These are phyloP conservation scores for Scleroderma citrinum DNA, from an alignment of 768 basidiomycete genomes.

Conservation along the genomic window DNA sequence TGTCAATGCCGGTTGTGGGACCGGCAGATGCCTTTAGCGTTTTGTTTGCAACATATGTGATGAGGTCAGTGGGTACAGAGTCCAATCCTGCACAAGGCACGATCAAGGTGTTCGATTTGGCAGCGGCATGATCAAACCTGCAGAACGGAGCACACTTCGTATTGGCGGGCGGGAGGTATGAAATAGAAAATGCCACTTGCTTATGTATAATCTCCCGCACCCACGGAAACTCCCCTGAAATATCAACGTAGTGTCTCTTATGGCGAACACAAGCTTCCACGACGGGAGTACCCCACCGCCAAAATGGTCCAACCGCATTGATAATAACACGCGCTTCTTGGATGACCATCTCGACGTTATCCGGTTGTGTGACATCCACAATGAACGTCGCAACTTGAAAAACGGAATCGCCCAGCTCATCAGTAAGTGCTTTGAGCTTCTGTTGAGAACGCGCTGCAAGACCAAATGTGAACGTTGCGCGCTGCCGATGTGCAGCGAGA, in stretches of 20 bases:
- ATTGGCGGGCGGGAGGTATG: no score
- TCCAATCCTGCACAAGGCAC: conserved; percentile 77
- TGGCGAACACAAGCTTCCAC: conserved; percentile 72
- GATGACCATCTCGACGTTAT: conserved; percentile 53
- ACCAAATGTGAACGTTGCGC: conserved; percentile 55
- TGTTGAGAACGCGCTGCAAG: conserved; percentile 62
- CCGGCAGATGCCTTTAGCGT: conserved; percentile 50
- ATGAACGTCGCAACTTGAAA: conserved; percentile 40
- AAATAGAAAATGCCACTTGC: conserved; percentile 36
- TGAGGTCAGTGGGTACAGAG: conserved; percentile 70
- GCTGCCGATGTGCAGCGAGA: conserved; percentile 58
- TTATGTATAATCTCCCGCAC: conserved; percentile 53
- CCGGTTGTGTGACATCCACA: conserved; percentile 53
- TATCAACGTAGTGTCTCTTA: conserved; percentile 81
- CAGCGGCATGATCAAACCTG: conserved; percentile 70
- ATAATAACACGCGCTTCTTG: conserved; percentile 61
- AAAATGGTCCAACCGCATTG: conserved; percentile 73
- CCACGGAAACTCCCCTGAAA: conserved; percentile 71
- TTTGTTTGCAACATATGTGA: conserved; percentile 61
- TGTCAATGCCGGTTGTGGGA: conserved; percentile 35
- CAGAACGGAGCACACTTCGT: not conserved
- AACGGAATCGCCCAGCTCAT: conserved; percentile 36
- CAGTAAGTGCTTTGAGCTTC: conserved; percentile 51
- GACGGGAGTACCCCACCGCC: conserved; percentile 63
- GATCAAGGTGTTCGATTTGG: conserved; percentile 65